Percentiles rank a stretch among this genome's conserved stretches.
phyloP scores from a whole-genome alignment of 2,329 filamentous ascomycete genomes.

The Ceratocystiopsis sp. region DNA sequence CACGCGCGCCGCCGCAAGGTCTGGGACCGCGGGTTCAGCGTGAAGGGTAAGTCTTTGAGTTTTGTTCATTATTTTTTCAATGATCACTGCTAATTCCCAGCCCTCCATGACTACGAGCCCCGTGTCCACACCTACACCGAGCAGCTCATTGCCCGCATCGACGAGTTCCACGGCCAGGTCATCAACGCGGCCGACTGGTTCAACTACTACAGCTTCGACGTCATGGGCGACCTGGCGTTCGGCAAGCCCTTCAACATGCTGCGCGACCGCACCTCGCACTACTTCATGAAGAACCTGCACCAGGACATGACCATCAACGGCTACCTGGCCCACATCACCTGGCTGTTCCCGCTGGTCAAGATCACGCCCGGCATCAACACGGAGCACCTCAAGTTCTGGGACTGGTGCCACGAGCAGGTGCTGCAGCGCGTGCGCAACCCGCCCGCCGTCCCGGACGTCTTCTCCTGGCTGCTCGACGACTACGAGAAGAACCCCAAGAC shows the following conservation, averaged over 20 bases:
- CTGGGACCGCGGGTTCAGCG: conserved; percentile 8
- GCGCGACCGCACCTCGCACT: conserved; percentile 8
- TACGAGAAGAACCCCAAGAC: conserved; percentile 1
- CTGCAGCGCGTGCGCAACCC: conserved; percentile 1
- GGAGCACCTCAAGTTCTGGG: conserved; percentile 7
- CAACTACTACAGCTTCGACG: conserved; percentile 17
- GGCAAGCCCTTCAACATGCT: conserved; percentile 17
- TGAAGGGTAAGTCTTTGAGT: not conserved
- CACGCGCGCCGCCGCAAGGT: conserved; percentile 7
- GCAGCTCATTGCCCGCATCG: conserved; percentile 10
- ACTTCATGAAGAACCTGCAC: conserved; percentile 7
- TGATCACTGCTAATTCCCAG: conserved; percentile 1
- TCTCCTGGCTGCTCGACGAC: conserved; percentile 5
- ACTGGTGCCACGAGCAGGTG: conserved; percentile 6
- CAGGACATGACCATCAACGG: conserved; percentile 10
- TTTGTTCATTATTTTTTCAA: not conserved
- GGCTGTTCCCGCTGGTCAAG: conserved; percentile 10
- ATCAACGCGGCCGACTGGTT: conserved; percentile 14
- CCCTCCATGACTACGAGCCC: conserved; percentile 13
- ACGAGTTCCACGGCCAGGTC: conserved; percentile 2
- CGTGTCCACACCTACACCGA: conserved; percentile 9
- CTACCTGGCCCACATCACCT: conserved; percentile 8
- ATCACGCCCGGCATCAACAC: conserved; percentile 6
- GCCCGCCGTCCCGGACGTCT: conserved; percentile 4
- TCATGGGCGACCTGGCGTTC: conserved; percentile 18